phyloP scores from a whole-genome alignment of 1,284 basidiomycete species.

The Moesziomyces antarcticus region DNA sequence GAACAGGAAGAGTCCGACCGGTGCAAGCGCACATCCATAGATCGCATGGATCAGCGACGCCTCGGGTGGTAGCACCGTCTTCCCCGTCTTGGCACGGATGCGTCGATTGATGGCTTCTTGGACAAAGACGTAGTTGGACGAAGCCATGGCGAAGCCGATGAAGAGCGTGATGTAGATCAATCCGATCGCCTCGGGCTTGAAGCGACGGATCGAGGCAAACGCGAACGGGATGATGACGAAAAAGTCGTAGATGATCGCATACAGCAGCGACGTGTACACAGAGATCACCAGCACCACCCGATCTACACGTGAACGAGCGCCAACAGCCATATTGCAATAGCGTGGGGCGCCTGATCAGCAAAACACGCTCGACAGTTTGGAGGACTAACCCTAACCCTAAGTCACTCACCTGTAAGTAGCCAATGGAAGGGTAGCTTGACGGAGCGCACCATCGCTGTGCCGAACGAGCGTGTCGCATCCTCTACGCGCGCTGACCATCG shows the following conservation, averaged over 20 bases:
- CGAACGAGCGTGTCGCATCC: conserved; percentile 7
- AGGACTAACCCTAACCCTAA: no score
- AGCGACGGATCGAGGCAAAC: conserved; percentile 38
- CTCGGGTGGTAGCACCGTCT: conserved; percentile 23
- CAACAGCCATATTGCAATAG: no score
- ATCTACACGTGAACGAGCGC: conserved; percentile 4
- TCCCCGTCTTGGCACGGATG: conserved; percentile 26
- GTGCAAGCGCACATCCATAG: conserved; percentile 34
- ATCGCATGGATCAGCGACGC: conserved; percentile 34
- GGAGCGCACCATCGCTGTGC: conserved; percentile 4
- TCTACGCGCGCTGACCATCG: background rate
- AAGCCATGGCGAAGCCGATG: conserved; percentile 36
- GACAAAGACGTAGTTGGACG: conserved; percentile 20
- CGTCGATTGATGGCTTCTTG: conserved; percentile 31
- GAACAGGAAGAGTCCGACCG: conserved; percentile 31
- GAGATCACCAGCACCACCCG: conserved; percentile 42
- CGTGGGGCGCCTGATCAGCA: no score
- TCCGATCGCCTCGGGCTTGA: conserved; percentile 31
- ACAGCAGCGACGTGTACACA: conserved; percentile 44
- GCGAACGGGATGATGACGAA: conserved; percentile 47
- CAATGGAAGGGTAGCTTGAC: conserved; percentile 39
- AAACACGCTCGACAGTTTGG: no score
- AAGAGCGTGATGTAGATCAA: conserved; percentile 41
- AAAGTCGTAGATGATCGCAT: conserved; percentile 49
- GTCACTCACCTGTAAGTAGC: conserved; percentile 19